Conservation (phyloP, 345 rosid genomes). For the Eucalyptus decipiens region DNA sequence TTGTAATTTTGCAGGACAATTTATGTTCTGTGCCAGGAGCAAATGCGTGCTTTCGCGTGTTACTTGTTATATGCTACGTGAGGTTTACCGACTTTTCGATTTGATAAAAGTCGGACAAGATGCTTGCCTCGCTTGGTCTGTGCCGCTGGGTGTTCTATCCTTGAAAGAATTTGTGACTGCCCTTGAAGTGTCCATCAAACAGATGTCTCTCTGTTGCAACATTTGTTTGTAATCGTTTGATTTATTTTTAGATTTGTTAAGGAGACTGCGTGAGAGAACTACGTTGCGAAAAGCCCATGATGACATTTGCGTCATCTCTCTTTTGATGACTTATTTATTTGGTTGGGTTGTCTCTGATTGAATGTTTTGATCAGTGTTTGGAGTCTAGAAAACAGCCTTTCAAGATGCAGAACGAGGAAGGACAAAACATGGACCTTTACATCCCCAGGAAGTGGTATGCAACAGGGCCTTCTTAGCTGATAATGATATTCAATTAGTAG, state of each 20-base stretch:
- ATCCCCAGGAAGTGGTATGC: conserved; percentile 85
- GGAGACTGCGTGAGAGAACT: background rate
- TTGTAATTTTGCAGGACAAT: background rate
- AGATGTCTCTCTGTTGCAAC: background rate
- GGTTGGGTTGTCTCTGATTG: background rate
- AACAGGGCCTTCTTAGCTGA: background rate
- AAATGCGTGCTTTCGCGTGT: background rate
- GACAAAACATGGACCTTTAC: conserved; percentile 74
- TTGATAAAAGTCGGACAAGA: background rate
- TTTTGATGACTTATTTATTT: background rate
- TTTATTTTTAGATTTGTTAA: background rate
- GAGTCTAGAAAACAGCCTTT: background rate
- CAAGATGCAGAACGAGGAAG: conserved; percentile 98
- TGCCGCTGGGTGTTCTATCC: background rate
- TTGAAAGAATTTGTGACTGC: background rate
- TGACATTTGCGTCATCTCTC: background rate
- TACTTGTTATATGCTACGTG: background rate
- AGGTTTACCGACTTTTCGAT: background rate
- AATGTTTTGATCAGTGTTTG: background rate
- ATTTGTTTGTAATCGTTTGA: background rate
- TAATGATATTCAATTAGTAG: background rate
- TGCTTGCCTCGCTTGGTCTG: background rate
- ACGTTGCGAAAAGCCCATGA: background rate
- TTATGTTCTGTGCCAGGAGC: background rate
- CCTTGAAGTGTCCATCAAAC: fast-evolving